Evolutionary conservation across 306 rosid genomes (phyloP), one percentile per base, ranked within the genome.

Genomic region (Abrus pulchellus): DNA sequence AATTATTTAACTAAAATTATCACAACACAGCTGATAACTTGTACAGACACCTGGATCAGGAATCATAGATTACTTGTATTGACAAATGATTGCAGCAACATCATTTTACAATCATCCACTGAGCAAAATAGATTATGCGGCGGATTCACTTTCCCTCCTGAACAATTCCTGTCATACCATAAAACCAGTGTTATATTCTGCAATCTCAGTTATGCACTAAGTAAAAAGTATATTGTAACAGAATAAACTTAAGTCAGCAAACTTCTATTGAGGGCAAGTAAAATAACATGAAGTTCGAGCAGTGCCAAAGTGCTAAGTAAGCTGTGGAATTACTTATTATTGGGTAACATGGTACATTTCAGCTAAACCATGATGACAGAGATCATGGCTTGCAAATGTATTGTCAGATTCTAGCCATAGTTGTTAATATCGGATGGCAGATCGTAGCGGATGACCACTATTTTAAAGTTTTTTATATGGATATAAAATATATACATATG

Each of bases 141-240:
- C 62, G 32, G 89, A 59, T 79, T 83, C 88, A 1, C 85, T 76
- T 78, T 81, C 86, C 73, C 75, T 83, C 75, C 84, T 68, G 76
- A 88, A 72, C 76, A 88, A 30, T 34, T 70, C 85, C 87, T 79
- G 84, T 70, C 34, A 80, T 57, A 72, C 28, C 74, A 86, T 47
- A 44, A 64, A 72, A 48, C n/a, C 60, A 61, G 7, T 6, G 56
- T 81, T 74, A 80, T 34, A 81, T 28, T 64, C 69, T 60, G 72
- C 67, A 72, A 61, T 64, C 53, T 80, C 53, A 44, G 27, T 62
- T 79, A 32, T 30, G 56, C 64, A 78, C 60, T 41, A 44, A 30
- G 2, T 9, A 72, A 20, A 20, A 20, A 7, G 43, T 57, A 78
- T 72, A 32, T 6, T 49, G 43, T 68, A 30, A 0, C 29, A 59